phyloP scores from a whole-genome alignment of 139 green algal species.

The Diplosphaera chodatii region DNA sequence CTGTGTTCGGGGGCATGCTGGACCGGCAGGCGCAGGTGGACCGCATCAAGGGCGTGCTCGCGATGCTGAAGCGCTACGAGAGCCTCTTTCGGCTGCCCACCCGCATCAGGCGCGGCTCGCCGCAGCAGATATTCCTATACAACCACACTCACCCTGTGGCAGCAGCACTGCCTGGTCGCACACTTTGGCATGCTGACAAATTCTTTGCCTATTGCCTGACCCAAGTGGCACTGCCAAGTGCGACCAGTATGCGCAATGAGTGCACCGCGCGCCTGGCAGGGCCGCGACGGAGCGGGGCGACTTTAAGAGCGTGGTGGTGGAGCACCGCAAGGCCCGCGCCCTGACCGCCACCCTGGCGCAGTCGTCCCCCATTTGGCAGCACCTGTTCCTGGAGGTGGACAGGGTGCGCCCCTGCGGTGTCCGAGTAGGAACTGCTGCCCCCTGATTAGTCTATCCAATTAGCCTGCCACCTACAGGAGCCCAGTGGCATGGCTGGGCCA shows the following conservation, averaged over 20 bases:
- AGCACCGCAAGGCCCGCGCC: slow-evolving; percentile 29
- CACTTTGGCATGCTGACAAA: no score
- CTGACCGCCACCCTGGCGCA: slow-evolving; percentile 18
- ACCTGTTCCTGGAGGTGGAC: slow-evolving; percentile 31
- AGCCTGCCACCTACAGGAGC: no score
- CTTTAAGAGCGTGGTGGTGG: slow-evolving; percentile 38
- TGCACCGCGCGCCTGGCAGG: slow-evolving; percentile 4
- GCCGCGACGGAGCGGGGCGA: slow-evolving; percentile 19
- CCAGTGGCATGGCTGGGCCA: no score
- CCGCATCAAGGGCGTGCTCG: slow-evolving; percentile 45
- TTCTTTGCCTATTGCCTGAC: no score
- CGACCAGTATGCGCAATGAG: no score
- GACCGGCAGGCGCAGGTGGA: slow-evolving; percentile 47
- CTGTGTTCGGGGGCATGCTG: slow-evolving; percentile 41
- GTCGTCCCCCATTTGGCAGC: slow-evolving; percentile 18
- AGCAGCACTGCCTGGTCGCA: no score
- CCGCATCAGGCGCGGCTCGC: slow-evolving; percentile 28
- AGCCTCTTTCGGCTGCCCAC: slow-evolving; percentile 53
- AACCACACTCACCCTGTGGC: no score
- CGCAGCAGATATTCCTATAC: no score
- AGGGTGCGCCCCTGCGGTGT: slow-evolving; percentile 11
- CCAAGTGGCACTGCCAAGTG: no score
- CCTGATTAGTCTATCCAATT: no score
- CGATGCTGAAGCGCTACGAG: slow-evolving; percentile 58
- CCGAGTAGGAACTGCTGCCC: no score